phyloP scores from a whole-genome alignment of 306 rosid species.

The Medicago lupulina region DNA sequence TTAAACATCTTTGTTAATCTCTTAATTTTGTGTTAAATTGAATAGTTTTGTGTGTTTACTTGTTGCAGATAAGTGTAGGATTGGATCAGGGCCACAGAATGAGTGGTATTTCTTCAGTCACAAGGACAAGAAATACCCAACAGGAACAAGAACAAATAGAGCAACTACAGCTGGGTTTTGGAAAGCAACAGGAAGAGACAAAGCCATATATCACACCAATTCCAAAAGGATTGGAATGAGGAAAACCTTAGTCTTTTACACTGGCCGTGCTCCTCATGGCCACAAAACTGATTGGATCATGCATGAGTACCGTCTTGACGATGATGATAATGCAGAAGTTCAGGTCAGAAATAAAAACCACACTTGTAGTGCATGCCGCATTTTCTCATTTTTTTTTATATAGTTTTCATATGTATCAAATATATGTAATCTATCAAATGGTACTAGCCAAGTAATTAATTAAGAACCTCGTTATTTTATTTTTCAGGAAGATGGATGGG shows the following conservation, averaged over 20 bases:
- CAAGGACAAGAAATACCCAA: constrained; percentile 96
- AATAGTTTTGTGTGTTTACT: too few relatives aligned
- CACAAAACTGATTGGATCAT: constrained; percentile 98
- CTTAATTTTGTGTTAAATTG: background rate
- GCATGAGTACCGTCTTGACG: constrained; percentile 97
- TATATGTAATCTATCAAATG: background rate
- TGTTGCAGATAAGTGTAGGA: constrained; percentile 79
- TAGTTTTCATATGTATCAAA: too few relatives aligned
- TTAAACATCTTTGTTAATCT: background rate
- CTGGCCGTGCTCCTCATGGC: constrained; percentile 99
- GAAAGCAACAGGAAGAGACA: constrained; percentile 99
- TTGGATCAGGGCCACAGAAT: constrained; percentile 93
- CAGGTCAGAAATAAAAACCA: constrained; percentile 52
- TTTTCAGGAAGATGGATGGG: constrained; percentile 99
- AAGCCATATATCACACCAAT: constrained; percentile 72
- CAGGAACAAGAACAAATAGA: constrained; percentile 92
- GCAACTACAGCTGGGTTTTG: constrained; percentile 97
- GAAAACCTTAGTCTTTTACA: constrained; percentile 94
- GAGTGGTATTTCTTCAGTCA: constrained; percentile 99
- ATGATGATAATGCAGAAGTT: constrained; percentile 66
- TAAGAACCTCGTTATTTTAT: too few relatives aligned
- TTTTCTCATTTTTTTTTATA: too few relatives aligned
- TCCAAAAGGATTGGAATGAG: constrained; percentile 95
- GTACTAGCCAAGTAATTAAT: background rate
- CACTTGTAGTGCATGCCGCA: background rate